A percentile compares a stretch with the other conserved stretches of the same genome.
These are phyloP conservation scores for Delonix regia DNA, from an alignment of 306 rosid genomes.

Conservation along the genomic window DNA sequence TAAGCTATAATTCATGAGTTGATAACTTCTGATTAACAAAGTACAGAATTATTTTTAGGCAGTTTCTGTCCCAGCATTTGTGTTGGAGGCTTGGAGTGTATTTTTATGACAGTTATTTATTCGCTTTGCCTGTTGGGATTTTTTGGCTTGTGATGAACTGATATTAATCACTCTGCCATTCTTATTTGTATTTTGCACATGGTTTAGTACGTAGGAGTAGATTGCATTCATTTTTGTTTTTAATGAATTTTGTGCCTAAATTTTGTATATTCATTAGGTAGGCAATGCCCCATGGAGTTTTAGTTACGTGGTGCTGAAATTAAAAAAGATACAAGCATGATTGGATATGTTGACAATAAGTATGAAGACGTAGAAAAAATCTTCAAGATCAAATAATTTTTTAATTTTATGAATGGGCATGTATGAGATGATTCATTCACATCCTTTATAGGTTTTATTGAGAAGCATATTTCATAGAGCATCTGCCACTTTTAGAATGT, in stretches of 20 bases:
- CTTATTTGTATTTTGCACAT: background rate
- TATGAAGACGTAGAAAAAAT: background rate
- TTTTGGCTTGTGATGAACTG: background rate
- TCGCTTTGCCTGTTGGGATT: background rate
- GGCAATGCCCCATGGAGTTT: background rate
- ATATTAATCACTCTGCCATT: background rate
- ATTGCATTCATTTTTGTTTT: background rate
- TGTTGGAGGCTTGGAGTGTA: background rate
- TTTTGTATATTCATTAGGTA: background rate
- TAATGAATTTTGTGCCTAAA: background rate
- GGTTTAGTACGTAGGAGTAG: background rate
- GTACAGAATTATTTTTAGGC: background rate
- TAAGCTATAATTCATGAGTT: background rate
- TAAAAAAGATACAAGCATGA: background rate
- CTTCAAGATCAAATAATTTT: background rate
- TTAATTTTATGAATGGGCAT: slow-evolving; percentile 2
- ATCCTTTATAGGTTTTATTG: background rate
- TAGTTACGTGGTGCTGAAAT: background rate
- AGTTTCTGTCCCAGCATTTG: background rate
- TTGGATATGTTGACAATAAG: background rate
- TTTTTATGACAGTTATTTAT: slow-evolving; percentile 3
- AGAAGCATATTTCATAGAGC: background rate
- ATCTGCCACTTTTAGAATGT: background rate
- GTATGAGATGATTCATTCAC: slow-evolving; percentile 8
- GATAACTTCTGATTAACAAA: background rate